Evolutionary conservation across 495 filamentous ascomycete genomes (phyloP), one percentile per base, ranked within the genome.

Genomic region (Hypoxylon crocopeplum): DNA sequence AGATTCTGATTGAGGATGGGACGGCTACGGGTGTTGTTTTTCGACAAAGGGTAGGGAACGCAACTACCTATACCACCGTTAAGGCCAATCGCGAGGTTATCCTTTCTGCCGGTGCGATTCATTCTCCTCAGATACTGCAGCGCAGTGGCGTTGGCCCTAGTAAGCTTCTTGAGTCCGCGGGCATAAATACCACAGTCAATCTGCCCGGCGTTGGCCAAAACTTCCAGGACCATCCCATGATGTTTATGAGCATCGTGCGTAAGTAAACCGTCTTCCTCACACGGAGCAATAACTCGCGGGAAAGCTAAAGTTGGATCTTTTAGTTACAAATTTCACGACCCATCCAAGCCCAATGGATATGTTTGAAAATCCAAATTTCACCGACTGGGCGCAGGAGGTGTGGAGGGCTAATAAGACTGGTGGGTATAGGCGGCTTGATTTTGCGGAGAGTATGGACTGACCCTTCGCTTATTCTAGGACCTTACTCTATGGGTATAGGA

Each of bases 171-270:
- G 42, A 71, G 13, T 53, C 68, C 13, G 77, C 80, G 12, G 71
- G 73, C 1, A 80, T 87, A 27, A 69, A 70, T 3, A 71, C 79
- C 0, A 58, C 75, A 1, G 69, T 82, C 1, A 77, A 86, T 48
- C 64, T 84, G 0, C 82, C 83, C 1, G 82, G 81, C 4, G 83
- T 86, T 11, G 83, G 83, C 1, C 75, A 80, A 49, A 85, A 86
- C 56, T 79, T 85, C 51, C 83, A 86, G 50, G 83, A 86, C 44
- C 83, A 86, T 42, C 71, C 72, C 1, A 75, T 76, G 64, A 56
- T 68, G 22, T 59, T 77, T 5, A 57, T 57, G 34, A 67, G 62
- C 10, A 47, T 69, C 20, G 47, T 51, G 10, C 71, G 76, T 75
- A 54, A 64, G 74, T 59, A n/a, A 21, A 7, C 6, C 22, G 25